Conservation (phyloP, 108 stramenopile genomes). For the Skeletonema grethae region DNA sequence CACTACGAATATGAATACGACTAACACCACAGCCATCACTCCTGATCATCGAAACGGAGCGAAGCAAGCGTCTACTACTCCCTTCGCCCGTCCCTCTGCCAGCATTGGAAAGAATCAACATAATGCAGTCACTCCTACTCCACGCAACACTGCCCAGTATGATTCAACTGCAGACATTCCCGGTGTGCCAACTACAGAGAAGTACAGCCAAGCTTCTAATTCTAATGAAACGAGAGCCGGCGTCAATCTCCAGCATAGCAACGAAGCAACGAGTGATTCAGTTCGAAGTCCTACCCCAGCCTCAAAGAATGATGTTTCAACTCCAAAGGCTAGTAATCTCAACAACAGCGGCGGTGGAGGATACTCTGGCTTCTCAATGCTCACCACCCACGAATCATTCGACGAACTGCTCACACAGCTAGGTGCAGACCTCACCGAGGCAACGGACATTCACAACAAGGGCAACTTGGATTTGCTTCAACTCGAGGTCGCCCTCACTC, state of each 20-base stretch:
- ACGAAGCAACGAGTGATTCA: neutral
- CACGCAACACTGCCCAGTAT: neutral
- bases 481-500: constrained; percentile 45
- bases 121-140: constrained; percentile 9
- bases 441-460: constrained; percentile 33
- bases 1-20: neutral
- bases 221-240: too few species aligned
- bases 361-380: constrained; percentile 13
- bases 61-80: neutral
- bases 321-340: constrained; percentile 43
- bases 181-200: neutral
- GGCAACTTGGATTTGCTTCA: constrained; percentile 39
- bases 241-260: neutral
- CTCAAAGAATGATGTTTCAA: constrained; percentile 5
- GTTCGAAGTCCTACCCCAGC: constrained; percentile 30
- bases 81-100: constrained; percentile 1
- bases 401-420: constrained; percentile 44
- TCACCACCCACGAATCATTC: constrained; percentile 17
- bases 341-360: constrained; percentile 4
- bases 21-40: constrained; percentile 17
- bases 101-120: neutral
- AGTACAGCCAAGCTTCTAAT: neutral
- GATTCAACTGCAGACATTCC: constrained; percentile 5
- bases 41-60: constrained; percentile 25
- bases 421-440: constrained; percentile 27